A percentile compares a stretch with the other conserved stretches of the same genome.
Evolutionary conservation across 2,329 filamentous ascomycete species (phyloP).

Genomic region (Ilyonectria robusta): DNA sequence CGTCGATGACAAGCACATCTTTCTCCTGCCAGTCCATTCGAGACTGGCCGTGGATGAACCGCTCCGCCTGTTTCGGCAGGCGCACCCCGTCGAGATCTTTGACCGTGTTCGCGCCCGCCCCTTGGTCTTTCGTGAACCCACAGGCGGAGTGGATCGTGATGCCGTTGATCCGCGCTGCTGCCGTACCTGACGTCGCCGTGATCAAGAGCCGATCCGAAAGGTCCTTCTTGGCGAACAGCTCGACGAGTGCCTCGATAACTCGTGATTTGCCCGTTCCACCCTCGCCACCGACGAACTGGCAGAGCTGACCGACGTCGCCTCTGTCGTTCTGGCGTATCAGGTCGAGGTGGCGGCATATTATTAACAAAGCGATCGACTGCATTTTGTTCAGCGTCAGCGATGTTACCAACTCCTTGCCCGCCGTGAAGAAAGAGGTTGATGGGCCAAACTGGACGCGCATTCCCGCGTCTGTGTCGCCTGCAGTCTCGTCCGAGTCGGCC

Average conservation of each 20-base stretch:
- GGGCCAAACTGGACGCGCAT: background rate
- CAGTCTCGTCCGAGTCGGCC: too few species aligned
- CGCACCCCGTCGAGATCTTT: too few species aligned
- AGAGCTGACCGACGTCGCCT: conserved; percentile 18
- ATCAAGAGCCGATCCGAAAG: conserved; percentile 12
- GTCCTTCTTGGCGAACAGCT: conserved; percentile 8
- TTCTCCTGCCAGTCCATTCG: conserved; percentile 41
- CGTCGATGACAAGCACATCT: conserved; percentile 20
- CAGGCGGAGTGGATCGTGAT: conserved; percentile 30
- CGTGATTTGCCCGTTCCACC: conserved; percentile 31
- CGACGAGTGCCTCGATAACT: conserved; percentile 18
- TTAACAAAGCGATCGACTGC: conserved; percentile 15
- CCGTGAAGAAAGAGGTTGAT: conserved; percentile 18
- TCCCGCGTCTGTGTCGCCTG: background rate
- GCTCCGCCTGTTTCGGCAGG: too few species aligned
- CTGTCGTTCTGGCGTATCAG: background rate
- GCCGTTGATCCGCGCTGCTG: conserved; percentile 21
- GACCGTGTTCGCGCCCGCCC: background rate
- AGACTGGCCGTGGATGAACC: conserved; percentile 26
- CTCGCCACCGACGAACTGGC: conserved; percentile 30
- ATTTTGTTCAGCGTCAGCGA: conserved; percentile 5
- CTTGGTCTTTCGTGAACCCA: conserved; percentile 16
- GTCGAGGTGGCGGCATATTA: conserved; percentile 29
- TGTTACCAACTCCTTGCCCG: conserved; percentile 4
- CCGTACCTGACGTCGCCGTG: conserved; percentile 24